A percentile compares a stretch with the other conserved stretches of the same genome.
phyloP scores from a whole-genome alignment of 805 yeast species.

The Kodamaea jinghongensis region DNA sequence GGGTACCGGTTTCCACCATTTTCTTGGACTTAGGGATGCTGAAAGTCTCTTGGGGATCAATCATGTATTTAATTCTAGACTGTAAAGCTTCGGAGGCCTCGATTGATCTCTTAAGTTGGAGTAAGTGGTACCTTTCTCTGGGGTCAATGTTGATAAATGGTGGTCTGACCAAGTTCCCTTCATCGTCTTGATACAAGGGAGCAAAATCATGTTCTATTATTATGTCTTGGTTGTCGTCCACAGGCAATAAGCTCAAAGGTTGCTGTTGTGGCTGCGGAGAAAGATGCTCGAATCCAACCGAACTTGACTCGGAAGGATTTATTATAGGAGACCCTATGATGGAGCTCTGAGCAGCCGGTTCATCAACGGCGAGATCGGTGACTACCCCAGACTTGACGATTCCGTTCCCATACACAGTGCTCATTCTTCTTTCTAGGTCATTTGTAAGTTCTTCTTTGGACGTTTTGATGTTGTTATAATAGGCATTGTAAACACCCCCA shows the following conservation, averaged over 20 bases:
- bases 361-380: neutral
- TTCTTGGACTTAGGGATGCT: constrained; percentile 13
- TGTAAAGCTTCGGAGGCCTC: constrained; percentile 36
- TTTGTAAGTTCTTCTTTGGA: constrained; percentile 20
- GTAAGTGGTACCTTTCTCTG: constrained; percentile 38
- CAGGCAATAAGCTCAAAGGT: constrained; percentile 3
- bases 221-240: neutral
- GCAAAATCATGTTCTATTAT: constrained; percentile 33
- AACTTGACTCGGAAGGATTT: neutral
- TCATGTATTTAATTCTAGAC: constrained; percentile 35
- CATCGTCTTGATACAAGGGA: constrained; percentile 33
- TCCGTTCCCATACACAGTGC: constrained; percentile 18
- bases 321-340: neutral
- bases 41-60: constrained; percentile 39
- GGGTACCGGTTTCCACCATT: constrained; percentile 41
- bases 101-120: constrained; percentile 38
- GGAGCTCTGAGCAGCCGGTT: neutral
- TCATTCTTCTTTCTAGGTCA: constrained; percentile 29
- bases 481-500: constrained; percentile 19
- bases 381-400: constrained; percentile 8
- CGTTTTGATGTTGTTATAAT: constrained; percentile 16
- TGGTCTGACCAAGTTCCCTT: constrained; percentile 41
- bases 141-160: constrained; percentile 46
- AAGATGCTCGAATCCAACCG: neutral
- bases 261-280: constrained; percentile 1